Evolutionary conservation across 129 eudicot species (phyloP).

Genomic region (Ambrosia trifida): DNA sequence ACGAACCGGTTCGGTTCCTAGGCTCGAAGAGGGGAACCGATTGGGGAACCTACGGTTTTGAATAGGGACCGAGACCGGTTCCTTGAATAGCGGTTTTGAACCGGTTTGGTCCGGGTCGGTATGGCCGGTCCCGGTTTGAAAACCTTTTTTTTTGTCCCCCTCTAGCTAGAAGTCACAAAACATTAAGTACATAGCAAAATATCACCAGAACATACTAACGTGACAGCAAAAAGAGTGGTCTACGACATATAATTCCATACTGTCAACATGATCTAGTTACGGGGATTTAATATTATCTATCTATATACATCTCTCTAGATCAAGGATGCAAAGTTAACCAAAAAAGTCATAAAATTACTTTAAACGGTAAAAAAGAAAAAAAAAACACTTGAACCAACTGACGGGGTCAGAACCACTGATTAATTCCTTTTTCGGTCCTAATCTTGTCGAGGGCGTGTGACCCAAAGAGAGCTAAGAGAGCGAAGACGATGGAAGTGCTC

Average conservation of each 20-base stretch:
- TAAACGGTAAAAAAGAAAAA: background rate
- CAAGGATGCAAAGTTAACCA: conserved; percentile 35
- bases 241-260: conserved; percentile 34
- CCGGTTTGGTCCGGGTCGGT: too few relatives aligned
- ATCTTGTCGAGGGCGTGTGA: conserved; percentile 67
- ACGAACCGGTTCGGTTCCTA: too few relatives aligned
- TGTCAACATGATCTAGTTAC: conserved; percentile 35
- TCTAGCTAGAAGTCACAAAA: conserved; percentile 8
- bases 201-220: conserved; percentile 22
- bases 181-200: conserved; percentile 15
- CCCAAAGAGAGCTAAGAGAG: conserved; percentile 79
- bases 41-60: too few relatives aligned
- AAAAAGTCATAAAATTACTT: conserved; percentile 21
- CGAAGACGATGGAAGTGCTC: conserved; percentile 91
- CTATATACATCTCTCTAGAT: conserved; percentile 49
- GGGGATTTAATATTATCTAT: conserved; percentile 35
- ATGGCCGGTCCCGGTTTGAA: too few relatives aligned
- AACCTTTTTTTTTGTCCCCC: too few relatives aligned
- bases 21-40: too few relatives aligned
- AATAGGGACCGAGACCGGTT: too few relatives aligned
- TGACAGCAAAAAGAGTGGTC: conserved; percentile 20
- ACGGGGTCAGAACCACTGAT: background rate
- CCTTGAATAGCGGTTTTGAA: too few relatives aligned
- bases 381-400: conserved; percentile 24
- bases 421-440: conserved; percentile 28